Evolutionary conservation across 495 filamentous ascomycete genomes (phyloP).

Genomic region (Elaphomyces granulatus): DNA sequence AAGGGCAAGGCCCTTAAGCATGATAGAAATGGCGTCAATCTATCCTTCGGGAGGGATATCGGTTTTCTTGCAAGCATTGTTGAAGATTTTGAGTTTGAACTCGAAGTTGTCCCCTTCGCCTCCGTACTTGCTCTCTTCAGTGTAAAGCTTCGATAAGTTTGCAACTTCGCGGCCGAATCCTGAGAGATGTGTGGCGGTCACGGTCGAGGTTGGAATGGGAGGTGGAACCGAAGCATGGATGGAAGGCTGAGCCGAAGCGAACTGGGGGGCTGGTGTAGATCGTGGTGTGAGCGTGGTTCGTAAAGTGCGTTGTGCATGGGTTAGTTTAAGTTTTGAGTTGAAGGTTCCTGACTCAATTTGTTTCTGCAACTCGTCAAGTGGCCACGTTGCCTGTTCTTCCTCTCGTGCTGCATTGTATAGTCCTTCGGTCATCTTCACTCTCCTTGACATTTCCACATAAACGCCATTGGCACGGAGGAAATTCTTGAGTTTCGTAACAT

Average conservation of each 20-base stretch:
- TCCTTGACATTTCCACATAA: background rate
- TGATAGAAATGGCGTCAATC: background rate
- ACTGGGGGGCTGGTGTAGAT: too few species aligned
- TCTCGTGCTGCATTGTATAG: background rate
- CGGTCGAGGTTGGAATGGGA: background rate
- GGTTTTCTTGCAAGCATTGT: background rate
- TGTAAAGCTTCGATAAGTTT: background rate
- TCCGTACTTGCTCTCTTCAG: background rate
- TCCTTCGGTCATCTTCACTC: background rate
- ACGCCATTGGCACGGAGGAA: background rate
- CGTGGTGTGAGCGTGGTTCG: too few species aligned
- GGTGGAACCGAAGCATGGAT: background rate
- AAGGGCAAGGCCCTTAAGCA: background rate
- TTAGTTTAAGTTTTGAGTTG: background rate
- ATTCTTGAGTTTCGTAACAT: background rate
- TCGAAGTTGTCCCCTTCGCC: background rate
- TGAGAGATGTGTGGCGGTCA: background rate
- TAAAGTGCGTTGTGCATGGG: too few species aligned
- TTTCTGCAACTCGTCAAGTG: background rate
- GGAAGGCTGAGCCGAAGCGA: background rate
- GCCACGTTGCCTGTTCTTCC: background rate
- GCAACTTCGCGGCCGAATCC: background rate
- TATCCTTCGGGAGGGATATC: background rate
- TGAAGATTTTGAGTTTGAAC: background rate
- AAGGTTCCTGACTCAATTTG: background rate